Percentiles rank a stretch among this genome's conserved stretches.
phyloP scores from a whole-genome alignment of 345 rosid genomes.

The Mangifera indica region DNA sequence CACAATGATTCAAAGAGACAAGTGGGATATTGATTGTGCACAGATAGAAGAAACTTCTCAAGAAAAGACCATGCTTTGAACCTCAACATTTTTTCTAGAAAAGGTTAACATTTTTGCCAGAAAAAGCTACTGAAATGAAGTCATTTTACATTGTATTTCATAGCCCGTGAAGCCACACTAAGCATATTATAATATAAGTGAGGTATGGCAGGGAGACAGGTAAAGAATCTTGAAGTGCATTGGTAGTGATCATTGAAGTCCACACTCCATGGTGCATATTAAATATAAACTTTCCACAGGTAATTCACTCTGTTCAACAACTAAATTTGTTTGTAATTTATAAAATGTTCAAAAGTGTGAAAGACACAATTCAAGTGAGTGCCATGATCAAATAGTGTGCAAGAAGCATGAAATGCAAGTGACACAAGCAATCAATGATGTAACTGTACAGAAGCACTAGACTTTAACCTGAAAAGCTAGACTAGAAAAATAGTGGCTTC shows the following conservation, averaged over 20 bases:
- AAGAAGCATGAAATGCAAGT: not conserved
- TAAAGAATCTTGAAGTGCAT: not conserved
- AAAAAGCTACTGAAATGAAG: no score
- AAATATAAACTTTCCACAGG: not conserved
- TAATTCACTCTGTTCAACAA: not conserved
- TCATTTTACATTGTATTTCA: not conserved
- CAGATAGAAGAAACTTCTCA: conserved; percentile 2
- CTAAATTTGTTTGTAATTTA: not conserved
- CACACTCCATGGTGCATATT: not conserved
- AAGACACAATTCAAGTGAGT: not conserved
- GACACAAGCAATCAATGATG: not conserved
- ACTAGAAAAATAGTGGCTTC: not conserved
- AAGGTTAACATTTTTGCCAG: not conserved
- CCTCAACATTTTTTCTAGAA: not conserved
- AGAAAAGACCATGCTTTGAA: not conserved
- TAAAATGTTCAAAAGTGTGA: not conserved
- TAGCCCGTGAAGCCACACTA: not conserved
- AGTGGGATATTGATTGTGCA: not conserved
- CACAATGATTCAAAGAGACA: not conserved
- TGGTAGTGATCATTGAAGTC: not conserved
- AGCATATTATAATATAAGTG: not conserved
- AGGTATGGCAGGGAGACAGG: not conserved
- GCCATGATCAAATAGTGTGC: not conserved
- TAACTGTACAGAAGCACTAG: not conserved
- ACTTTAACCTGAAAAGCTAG: not conserved